Base-by-base conservation (phyloP, 2,329 filamentous ascomycete genomes). In the Hortaea werneckii region DNA sequence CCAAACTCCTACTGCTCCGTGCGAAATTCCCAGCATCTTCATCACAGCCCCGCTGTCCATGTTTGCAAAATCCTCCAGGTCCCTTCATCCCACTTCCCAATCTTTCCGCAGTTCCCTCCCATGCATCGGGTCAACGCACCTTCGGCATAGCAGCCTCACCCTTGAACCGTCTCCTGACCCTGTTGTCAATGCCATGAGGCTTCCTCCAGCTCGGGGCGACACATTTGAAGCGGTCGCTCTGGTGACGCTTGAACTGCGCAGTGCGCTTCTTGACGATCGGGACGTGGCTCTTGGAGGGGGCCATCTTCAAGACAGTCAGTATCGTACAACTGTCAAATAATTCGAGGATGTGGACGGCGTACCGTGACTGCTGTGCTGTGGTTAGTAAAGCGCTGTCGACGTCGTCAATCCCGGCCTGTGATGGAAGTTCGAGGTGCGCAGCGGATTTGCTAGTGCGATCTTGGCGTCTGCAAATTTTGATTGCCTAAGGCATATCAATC, bases 191-290 rank as follows among this genome's bases (percentile, higher is more conserved):
- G 87, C 92, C 92, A 87, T 98, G 98, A 63, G 92, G 92, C 82
- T 96, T 98, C 77, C 92, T 85, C 92, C 92, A 98, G 80, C 80
- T 83, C 61, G 85, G 71, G 68, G 79, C 83, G 62, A 96, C 83
- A 70, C 92, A 83, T 78, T 83, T 95, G 80, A 94, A 98, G 71
- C 83, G 83, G 76, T 96, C 92, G 74, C 80, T 85, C 83, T 98
- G 92, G 78, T 98, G 92, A 72, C 92, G 86, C 75, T 81, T 82
- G 85, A 96, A 98, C 77, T 78, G 80, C 81, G 89, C 87, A 68
- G 85, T 88, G 94, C 88, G 88, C 88, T 98, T 98, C 87, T 98
- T 98, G 70, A 98, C 87, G 81, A 98, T 98, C 68, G 89, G 84
- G 71, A 96, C 82, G 77, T 96, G 92, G 81, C 94, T 94, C 86